Evolutionary conservation across 2,329 filamentous ascomycete species (phyloP), one percentile per base, ranked within the genome.

Genomic region (Periconia macrospinosa): DNA sequence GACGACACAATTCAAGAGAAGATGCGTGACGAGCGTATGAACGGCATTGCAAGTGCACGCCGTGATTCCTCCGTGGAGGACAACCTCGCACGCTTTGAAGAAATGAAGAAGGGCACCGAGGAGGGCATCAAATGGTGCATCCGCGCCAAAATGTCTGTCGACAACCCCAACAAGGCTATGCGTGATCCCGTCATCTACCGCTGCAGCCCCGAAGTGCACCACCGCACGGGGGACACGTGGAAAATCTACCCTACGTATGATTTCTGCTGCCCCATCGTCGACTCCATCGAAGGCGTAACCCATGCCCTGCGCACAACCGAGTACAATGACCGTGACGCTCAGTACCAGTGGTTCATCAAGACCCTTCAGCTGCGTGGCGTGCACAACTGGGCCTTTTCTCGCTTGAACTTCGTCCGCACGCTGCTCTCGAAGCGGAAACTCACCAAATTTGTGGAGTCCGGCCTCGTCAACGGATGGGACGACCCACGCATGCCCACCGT

Each of bases 181-280:
- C 85, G 94, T 61, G 94, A 99, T 74, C 94, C 94, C 13, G 92
- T 97, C 75, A 95, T 99, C 74, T 97, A 97, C 82, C 88, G 94
- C 62, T 97, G 92, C 84, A 96, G 96, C 68, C 81, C 84, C 6
- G 71, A 81, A 46, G 73, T 79, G 11, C 89, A 94, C 74, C 90
- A 94, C 78, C 86, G 90, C 62, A 94, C 90, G 1, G 90, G 90
- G 30, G 83, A 79, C 53, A 85, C 81, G 57, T 93, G 90, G 89
- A 93, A 92, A 78, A 88, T 91, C 70, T 93, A 93, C 76, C 90
- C 90, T 33, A 93, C 88, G 59, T 94, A 94, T 79, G 90, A 94
- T 73, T 91, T 93, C 70, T 90, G 89, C 59, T 92, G 89, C 75
- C 90, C 90, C 15, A 85, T 93, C 19, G 86, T 94, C 54, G 90